Base-by-base conservation (phyloP, 441 rosid species). In the Euphorbia corollata region DNA sequence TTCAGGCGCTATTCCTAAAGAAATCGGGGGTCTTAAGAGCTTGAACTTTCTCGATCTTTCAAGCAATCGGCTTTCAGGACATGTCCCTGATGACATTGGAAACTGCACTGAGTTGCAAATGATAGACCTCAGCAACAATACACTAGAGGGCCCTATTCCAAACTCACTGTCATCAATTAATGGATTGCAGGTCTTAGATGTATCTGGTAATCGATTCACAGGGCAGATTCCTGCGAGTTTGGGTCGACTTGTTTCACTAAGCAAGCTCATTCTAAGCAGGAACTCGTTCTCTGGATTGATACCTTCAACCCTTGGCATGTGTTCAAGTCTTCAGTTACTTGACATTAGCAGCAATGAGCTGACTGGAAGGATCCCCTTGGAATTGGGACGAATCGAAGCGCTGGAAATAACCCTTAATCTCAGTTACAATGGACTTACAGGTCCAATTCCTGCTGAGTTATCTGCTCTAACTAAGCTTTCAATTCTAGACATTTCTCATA, bases 331-430 rank as follows among this genome's bases (percentile, higher is more conserved):
- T 48, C 97, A 94, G 64, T 77, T 94, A 75, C 96, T 94, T 60
- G 99, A 94, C 75, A 94, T 94, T 0, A 78, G 96, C 73, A 82
- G 85, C 86, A 94, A 94, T 62, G 80, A 74, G 75, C 92, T 94
- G 68, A 73, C 74, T 1, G 94, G 96, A 43, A 77, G 71, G 57
- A 82, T 94, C 20, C 99, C 99, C n/a, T 41, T 71, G 27, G 92
- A 89, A 72, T 81, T 94, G n/a, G 89, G 86, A 67, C 81, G 68
- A 71, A 82, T 91, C 0, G 84, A 82, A 80, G 80, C 89, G 22
- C 95, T 94, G 61, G 99, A 91, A 68, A 94, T 94, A 22, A 89
- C 99, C 39, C 83, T 94, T 56, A 94, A 94, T 81, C 75, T 94
- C 78, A 94, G 99, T 59, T 83, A 86, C 77, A 94, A 94, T 50